These are phyloP conservation scores for Ocimum tenuiflorum DNA, from an alignment of 257 asterid species.

Conservation along the genomic window DNA sequence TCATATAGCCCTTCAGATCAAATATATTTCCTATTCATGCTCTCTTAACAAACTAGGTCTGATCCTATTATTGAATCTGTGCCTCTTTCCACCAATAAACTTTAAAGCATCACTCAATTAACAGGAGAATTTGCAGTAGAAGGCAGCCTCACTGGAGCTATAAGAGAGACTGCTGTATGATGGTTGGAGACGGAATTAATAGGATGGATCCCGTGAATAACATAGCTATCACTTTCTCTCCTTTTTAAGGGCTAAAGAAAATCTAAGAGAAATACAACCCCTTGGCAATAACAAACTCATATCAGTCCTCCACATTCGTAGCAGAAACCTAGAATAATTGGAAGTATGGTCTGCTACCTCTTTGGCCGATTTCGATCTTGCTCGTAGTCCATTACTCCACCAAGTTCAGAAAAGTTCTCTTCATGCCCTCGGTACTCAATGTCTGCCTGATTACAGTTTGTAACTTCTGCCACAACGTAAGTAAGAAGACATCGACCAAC, in stretches of 20 bases:
- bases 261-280: background rate
- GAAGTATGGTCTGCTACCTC: slow-evolving; percentile 48
- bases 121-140: too few species aligned
- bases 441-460: slow-evolving; percentile 87
- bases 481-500: slow-evolving; percentile 83
- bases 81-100: background rate
- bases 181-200: background rate
- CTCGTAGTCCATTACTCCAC: slow-evolving; percentile 88
- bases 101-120: background rate
- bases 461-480: slow-evolving; percentile 97
- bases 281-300: background rate
- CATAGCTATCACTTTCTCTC: background rate
- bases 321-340: slow-evolving; percentile 6
- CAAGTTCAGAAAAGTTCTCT: slow-evolving; percentile 80
- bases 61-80: background rate
- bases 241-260: background rate
- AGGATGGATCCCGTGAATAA: background rate
- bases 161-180: too few species aligned
- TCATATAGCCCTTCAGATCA: background rate
- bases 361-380: slow-evolving; percentile 78
- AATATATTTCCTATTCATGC: too few species aligned
- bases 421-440: slow-evolving; percentile 72
- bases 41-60: background rate
- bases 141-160: too few species aligned
- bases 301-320: background rate